phyloP scores from a whole-genome alignment of 148 eudicot species.

The Chenopodium quinoa region DNA sequence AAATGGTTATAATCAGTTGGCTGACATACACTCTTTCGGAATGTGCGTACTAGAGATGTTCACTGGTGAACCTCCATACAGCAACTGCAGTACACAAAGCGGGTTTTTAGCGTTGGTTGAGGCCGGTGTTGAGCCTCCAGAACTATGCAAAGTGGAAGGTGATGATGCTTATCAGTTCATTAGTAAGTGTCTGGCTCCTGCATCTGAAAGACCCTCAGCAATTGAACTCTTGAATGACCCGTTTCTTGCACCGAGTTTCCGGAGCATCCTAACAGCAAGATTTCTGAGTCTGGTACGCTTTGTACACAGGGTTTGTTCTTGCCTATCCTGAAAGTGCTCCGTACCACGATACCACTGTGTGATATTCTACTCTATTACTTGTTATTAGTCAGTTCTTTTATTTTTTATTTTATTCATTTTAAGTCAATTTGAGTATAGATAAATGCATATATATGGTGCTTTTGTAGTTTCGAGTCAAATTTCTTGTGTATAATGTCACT shows the following conservation, averaged over 20 bases:
- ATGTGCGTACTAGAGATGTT: conserved; percentile 29
- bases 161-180: conserved; percentile 51
- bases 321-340: too few species aligned
- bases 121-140: conserved; percentile 49
- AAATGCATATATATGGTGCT: too few species aligned
- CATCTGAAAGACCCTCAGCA: conserved; percentile 47
- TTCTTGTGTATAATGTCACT: too few species aligned
- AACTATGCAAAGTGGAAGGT: conserved; percentile 51
- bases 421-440: too few species aligned
- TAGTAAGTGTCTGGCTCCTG: conserved; percentile 64
- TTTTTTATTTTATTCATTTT: too few species aligned
- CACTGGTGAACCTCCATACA: conserved; percentile 15
- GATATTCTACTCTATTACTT: too few species aligned
- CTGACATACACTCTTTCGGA: not conserved
- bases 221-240: conserved; percentile 52
- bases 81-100: conserved; percentile 21
- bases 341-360: too few species aligned
- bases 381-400: too few species aligned
- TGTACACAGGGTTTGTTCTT: too few species aligned
- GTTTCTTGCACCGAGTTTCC: conserved; percentile 31
- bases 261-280: not conserved
- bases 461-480: too few species aligned
- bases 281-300: not conserved
- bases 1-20: too few species aligned
- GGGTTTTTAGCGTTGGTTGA: conserved; percentile 24